Percentiles rank a stretch among this genome's conserved stretches.
phyloP scores from a whole-genome alignment of 371 early-diverging fungal species.

The Lichtheimia ramosa region DNA sequence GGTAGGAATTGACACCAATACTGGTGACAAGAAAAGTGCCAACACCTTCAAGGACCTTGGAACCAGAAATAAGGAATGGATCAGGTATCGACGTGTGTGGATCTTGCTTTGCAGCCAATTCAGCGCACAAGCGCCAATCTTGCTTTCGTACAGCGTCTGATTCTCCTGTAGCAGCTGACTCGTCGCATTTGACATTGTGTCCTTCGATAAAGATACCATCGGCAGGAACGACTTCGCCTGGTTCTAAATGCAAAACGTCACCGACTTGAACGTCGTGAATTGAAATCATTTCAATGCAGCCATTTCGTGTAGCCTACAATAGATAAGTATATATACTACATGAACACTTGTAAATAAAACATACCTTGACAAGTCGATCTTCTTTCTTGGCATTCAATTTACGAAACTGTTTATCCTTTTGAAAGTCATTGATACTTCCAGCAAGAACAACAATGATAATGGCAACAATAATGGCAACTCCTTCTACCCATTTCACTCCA shows the following conservation, averaged over 20 bases:
- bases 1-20: constrained; percentile 72
- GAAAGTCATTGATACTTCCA: constrained; percentile 81
- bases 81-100: constrained; percentile 31
- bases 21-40: constrained; percentile 69
- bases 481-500: constrained; percentile 75
- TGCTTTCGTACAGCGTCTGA: constrained; percentile 71
- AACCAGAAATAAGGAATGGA: constrained; percentile 74
- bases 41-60: constrained; percentile 78
- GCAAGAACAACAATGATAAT: constrained; percentile 81
- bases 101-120: not conserved
- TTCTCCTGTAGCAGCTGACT: constrained; percentile 92
- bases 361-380: constrained; percentile 75
- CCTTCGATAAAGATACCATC: constrained; percentile 87
- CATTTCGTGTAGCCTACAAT: constrained; percentile 72
- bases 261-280: constrained; percentile 86
- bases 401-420: constrained; percentile 87
- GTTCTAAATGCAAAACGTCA: constrained; percentile 86
- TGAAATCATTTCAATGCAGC: constrained; percentile 72
- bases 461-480: constrained; percentile 77
- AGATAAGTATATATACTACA: too few species aligned
- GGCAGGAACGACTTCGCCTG: constrained; percentile 89
- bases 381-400: constrained; percentile 81
- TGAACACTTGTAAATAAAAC: too few species aligned
- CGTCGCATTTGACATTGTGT: constrained; percentile 85
- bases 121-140: constrained; percentile 29